Evolutionary conservation across 306 rosid species (phyloP).

Genomic region (Hippophae tibetana): DNA sequence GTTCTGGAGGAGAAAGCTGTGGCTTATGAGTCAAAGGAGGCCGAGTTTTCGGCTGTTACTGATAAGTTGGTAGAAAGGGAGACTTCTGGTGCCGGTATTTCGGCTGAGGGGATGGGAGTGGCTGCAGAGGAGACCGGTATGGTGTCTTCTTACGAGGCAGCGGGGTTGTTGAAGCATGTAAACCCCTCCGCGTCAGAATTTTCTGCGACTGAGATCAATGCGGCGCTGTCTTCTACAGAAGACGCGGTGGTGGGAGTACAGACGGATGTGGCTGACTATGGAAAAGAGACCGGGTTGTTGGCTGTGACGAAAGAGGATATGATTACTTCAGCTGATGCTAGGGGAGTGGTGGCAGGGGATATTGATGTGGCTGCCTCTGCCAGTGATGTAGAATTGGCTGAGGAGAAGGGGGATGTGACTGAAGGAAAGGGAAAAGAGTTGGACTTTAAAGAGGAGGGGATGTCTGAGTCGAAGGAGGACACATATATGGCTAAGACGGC

Average conservation of each 20-base stretch:
- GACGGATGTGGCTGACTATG: neutral
- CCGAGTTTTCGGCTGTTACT: neutral
- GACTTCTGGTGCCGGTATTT: neutral
- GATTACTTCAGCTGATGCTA: too few relatives aligned
- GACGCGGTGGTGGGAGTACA: neutral
- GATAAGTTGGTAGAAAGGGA: neutral
- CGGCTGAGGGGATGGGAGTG: conserved; percentile 1
- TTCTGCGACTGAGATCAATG: neutral
- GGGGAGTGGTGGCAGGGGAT: too few relatives aligned
- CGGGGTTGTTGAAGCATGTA: neutral
- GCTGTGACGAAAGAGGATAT: neutral
- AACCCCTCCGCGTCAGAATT: neutral
- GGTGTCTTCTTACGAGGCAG: neutral
- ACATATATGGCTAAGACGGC: neutral
- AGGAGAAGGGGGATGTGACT: too few relatives aligned
- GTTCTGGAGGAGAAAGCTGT: conserved; percentile 1
- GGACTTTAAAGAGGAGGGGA: too few relatives aligned
- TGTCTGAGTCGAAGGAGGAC: too few relatives aligned
- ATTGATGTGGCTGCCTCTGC: too few relatives aligned
- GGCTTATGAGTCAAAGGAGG: conserved; percentile 4
- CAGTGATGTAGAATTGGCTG: too few relatives aligned
- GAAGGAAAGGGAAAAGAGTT: too few relatives aligned
- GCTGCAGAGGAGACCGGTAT: neutral
- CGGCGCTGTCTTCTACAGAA: neutral
- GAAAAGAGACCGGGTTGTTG: neutral